Evolutionary conservation across 441 rosid species (phyloP), one percentile per base, ranked within the genome.

Genomic region (Corymbia citriodora): DNA sequence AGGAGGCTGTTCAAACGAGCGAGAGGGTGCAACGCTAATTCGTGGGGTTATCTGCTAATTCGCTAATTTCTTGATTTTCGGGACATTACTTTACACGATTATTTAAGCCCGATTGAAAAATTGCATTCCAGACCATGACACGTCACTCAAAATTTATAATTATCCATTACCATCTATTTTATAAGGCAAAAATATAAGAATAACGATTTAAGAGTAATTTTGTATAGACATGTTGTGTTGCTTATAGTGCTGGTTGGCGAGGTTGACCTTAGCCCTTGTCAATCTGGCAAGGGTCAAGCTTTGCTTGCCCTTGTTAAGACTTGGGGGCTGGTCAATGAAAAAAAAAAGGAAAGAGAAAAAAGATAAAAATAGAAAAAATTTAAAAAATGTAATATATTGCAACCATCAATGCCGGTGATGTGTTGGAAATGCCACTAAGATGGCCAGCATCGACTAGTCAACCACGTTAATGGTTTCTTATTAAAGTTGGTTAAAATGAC

Each of bases 251-350:
- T 6, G 2, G 25, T 59, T 59, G n/a, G 29, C 9, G 63, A 59
- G 63, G 25, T 59, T 1, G 12, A 21, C 11, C 7, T 23, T 4
- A 59, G n/a, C 7, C n/a, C n/a, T 59, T 29, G 5, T 0, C 1
- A 6, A 57, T 57, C 9, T 57, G 29, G 63, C 29, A 57, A 57
- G 13, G 63, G 63, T 57, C 10, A 29, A 57, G 63, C 29, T 29
- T 23, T 57, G 63, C 0, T 0, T 40, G 40, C 40, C 40, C 4
- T 40, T 40, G 40, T 40, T 40, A 40, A 40, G 40, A 5, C 40
- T 40, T 5, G 5, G 40, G 40, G 40, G 40, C 40, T 40, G 3
- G 40, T 40, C 45, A 40, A 40, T 59, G 25, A 14, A 59, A 29
- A 59, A 23, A 57, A 13, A 25, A 59, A 13, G 29, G 63, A 59